Evolutionary conservation across 495 filamentous ascomycete species (phyloP), one percentile per base, ranked within the genome.

Genomic region (Terfezia boudieri): DNA sequence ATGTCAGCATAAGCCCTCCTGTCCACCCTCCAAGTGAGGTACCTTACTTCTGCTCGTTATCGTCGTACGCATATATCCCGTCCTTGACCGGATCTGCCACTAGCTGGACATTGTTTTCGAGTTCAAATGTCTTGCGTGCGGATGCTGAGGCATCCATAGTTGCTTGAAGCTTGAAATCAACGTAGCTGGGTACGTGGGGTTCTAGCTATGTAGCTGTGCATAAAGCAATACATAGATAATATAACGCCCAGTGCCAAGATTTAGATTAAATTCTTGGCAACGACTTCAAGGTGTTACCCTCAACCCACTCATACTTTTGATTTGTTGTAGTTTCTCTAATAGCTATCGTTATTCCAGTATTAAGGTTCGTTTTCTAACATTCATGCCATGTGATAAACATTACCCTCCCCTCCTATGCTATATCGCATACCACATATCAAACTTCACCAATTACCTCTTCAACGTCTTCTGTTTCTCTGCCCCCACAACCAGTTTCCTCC

Each of bases 401-500:
- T 4, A 32, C 26, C 26, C 7, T 32, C 26, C 26, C 26, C 7
- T 32, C 26, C 26, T 32, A 32, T 20, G 20, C 20, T 20, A 20
- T 20, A 20, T 20, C 20, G 20, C 20, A 20, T 20, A 0, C 51
- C 16, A 56, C 23, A 12, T 52, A 41, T 10, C 12, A 9, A 56
- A 17, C 9, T 7, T 5, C 36, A 41, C 9, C 32, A 38, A 37
- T 61, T 76, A 96, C 72, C 85, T 76, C 79, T 98, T 98, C 69
- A 98, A 66, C 23, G 86, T 96, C 82, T 94, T 96, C 75, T 96
- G 90, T 78, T 96, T 96, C 78, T 94, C 86, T 22, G 88, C 90
- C 76, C 86, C 81, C 56, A 72, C 77, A 60, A 94, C 84, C 66
- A 85, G 71, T 72, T 81, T 83, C 16, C 69, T 69, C 4, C 41